Conservation (phyloP, 352 stramenopile genomes). For the Blastocystis sp. region DNA sequence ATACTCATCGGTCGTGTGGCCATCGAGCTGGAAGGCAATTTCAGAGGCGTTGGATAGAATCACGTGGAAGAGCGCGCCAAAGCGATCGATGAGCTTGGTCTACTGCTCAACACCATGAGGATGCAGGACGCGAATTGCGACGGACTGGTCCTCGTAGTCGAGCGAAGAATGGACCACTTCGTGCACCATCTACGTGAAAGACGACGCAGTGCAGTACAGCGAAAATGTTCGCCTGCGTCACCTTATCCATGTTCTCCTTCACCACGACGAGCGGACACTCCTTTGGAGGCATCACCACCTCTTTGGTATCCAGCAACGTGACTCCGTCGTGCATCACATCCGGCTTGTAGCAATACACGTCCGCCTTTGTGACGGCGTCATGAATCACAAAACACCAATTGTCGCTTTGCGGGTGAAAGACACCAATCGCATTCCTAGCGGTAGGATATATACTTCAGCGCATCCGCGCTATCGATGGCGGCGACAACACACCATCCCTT, state of each 20-base stretch:
- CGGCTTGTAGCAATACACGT: slow-evolving; percentile 54
- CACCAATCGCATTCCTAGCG: neutral
- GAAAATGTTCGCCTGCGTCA: neutral
- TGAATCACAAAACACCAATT: slow-evolving; percentile 42
- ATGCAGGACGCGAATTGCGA: neutral
- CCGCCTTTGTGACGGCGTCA: neutral
- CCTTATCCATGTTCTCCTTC: neutral
- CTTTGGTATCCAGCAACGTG: neutral
- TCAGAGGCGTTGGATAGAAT: slow-evolving; percentile 9
- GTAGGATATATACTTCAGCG: slow-evolving; percentile 63
- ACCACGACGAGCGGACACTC: neutral
- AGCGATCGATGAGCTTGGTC: slow-evolving; percentile 9
- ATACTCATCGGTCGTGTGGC: neutral
- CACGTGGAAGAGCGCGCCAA: slow-evolving; percentile 26
- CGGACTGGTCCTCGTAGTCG: slow-evolving; percentile 35
- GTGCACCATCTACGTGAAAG: slow-evolving; percentile 25
- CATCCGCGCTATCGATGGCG: slow-evolving; percentile 28
- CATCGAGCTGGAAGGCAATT: slow-evolving; percentile 11
- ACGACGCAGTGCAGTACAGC: neutral
- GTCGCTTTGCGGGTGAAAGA: slow-evolving; percentile 12
- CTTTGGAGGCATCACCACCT: neutral
- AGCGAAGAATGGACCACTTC: neutral
- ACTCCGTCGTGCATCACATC: neutral
- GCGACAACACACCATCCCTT: slow-evolving; percentile 55
- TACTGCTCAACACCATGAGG: neutral